phyloP scores from a whole-genome alignment of 2,329 filamentous ascomycete species.

The Chaetoscypha palmicola region DNA sequence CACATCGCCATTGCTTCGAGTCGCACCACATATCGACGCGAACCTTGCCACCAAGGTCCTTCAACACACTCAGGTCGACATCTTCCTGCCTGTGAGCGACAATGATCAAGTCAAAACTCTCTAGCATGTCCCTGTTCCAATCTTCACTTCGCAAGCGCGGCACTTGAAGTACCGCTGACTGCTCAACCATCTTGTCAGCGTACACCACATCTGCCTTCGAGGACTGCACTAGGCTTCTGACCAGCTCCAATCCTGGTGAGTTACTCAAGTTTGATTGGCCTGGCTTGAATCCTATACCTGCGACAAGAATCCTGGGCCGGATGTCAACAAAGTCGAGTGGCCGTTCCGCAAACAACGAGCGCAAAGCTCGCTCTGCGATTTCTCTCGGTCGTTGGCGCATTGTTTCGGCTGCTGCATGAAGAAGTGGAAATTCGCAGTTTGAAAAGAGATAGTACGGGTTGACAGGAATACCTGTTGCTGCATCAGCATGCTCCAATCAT shows the following conservation, averaged over 20 bases:
- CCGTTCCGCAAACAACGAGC: not conserved
- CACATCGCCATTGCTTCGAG: not conserved
- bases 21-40: not conserved
- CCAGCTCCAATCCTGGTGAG: conserved; percentile 7
- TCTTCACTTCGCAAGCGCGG: not conserved
- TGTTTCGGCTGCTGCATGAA: conserved; percentile 26
- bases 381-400: conserved; percentile 4
- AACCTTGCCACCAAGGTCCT: not conserved
- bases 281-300: conserved; percentile 12
- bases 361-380: not conserved
- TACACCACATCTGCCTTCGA: not conserved
- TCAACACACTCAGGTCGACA: not conserved
- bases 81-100: not conserved
- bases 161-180: not conserved
- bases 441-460: conserved; percentile 48
- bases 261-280: conserved; percentile 8
- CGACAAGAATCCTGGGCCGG: conserved; percentile 4
- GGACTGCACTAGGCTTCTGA: not conserved
- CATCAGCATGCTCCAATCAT: too few relatives aligned
- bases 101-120: not conserved
- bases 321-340: not conserved
- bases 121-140: not conserved
- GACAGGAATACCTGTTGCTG: conserved; percentile 49
- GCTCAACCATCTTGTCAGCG: not conserved
- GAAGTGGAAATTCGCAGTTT: conserved; percentile 41